Evolutionary conservation across 805 yeast species (phyloP).

Genomic region (Wickerhamiella vanderwaltii): DNA sequence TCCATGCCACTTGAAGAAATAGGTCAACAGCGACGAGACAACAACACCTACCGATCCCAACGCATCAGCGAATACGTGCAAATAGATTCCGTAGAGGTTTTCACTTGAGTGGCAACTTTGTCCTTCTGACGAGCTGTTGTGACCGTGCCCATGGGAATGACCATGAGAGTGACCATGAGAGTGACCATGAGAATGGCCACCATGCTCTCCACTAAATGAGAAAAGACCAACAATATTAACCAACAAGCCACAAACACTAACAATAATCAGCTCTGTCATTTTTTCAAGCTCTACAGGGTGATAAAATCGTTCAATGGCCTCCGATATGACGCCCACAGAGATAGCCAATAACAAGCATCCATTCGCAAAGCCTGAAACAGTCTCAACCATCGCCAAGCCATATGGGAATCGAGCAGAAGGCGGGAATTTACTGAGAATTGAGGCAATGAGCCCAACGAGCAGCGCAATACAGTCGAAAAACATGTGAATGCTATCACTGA

Average conservation of each 20-base stretch:
- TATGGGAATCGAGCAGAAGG: conserved; percentile 69
- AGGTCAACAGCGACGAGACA: conserved; percentile 70
- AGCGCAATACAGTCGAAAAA: conserved; percentile 86
- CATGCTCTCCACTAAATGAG: conserved; percentile 54
- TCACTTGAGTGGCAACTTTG: conserved; percentile 29
- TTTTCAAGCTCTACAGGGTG: conserved; percentile 67
- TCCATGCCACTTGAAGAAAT: conserved; percentile 57
- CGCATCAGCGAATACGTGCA: conserved; percentile 91
- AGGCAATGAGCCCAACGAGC: conserved; percentile 80
- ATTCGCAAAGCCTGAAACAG: conserved; percentile 89
- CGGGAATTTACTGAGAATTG: conserved; percentile 47
- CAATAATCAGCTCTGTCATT: conserved; percentile 75
- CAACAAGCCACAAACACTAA: conserved; percentile 68
- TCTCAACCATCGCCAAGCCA: conserved; percentile 75
- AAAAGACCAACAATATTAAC: conserved; percentile 89
- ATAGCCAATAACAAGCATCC: conserved; percentile 82
- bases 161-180: conserved; percentile 20
- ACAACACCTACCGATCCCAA: conserved; percentile 96
- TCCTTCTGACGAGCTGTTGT: conserved; percentile 7
- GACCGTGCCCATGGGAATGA: conserved; percentile 14
- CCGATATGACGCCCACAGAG: conserved; percentile 75
- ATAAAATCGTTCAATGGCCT: conserved; percentile 69
- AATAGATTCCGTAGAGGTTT: conserved; percentile 87
- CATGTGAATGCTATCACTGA: conserved; percentile 95
- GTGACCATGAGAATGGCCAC: conserved; percentile 22